phyloP scores from a whole-genome alignment of 371 early-diverging fungal species.

The Mucor piriformis region DNA sequence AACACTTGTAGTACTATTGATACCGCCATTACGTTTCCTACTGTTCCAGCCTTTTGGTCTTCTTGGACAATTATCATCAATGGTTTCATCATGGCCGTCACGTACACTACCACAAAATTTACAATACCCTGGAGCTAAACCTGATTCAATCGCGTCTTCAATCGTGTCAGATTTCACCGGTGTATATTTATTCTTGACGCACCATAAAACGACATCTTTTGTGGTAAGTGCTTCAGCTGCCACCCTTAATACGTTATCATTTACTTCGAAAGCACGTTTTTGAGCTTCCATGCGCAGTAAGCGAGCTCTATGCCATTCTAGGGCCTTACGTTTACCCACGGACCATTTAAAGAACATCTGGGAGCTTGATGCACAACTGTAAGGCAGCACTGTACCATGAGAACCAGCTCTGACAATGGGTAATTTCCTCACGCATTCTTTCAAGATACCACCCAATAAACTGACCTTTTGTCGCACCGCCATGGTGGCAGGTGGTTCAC shows the following conservation, averaged over 20 bases:
- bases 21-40: conserved; percentile 29
- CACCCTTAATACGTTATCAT: conserved; percentile 35
- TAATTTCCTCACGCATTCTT: conserved; percentile 31
- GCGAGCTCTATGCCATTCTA: conserved; percentile 53
- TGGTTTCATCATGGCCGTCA: conserved; percentile 24
- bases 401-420: conserved; percentile 41
- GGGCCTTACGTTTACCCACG: conserved; percentile 42
- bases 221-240: conserved; percentile 39
- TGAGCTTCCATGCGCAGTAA: conserved; percentile 40
- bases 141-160: conserved; percentile 11
- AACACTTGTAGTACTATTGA: conserved; percentile 36
- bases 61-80: conserved; percentile 33
- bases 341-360: conserved; percentile 38
- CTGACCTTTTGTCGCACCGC: conserved; percentile 42
- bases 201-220: conserved; percentile 48
- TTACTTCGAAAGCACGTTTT: conserved; percentile 30
- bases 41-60: conserved; percentile 40
- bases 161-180: conserved; percentile 28
- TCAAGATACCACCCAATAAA: conserved; percentile 36
- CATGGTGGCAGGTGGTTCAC: not conserved
- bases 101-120: conserved; percentile 46
- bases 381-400: conserved; percentile 30
- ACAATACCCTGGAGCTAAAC: conserved; percentile 30
- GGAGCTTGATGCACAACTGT: conserved; percentile 36
- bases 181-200: conserved; percentile 35